Percentiles rank a stretch among this genome's conserved stretches.
These are phyloP conservation scores for Capronia coronata DNA, from an alignment of 2,329 filamentous ascomycete species.

Conservation along the genomic window DNA sequence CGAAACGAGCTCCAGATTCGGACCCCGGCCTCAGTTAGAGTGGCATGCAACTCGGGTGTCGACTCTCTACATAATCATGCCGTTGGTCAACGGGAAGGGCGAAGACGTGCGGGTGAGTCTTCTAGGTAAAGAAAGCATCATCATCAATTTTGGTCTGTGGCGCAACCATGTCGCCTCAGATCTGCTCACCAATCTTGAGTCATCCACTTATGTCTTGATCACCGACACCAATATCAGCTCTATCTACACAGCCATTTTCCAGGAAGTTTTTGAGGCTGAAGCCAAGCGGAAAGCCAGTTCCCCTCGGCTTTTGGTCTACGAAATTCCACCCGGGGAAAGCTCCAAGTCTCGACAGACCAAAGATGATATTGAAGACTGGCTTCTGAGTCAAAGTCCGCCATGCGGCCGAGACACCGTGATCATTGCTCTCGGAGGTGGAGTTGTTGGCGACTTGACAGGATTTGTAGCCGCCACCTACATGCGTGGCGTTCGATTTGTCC, in stretches of 20 bases:
- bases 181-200: slow-evolving; percentile 66
- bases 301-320: slow-evolving; percentile 70
- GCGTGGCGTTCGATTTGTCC: slow-evolving; percentile 91
- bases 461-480: slow-evolving; percentile 98
- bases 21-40: neutral
- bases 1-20: slow-evolving; percentile 6
- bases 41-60: neutral
- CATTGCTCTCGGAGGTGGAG: slow-evolving; percentile 87
- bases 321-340: slow-evolving; percentile 82
- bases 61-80: slow-evolving; percentile 16
- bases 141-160: slow-evolving; percentile 90
- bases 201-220: slow-evolving; percentile 91
- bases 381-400: slow-evolving; percentile 70
- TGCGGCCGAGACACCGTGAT: slow-evolving; percentile 94
- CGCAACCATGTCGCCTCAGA: slow-evolving; percentile 72
- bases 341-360: slow-evolving; percentile 93
- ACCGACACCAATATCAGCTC: slow-evolving; percentile 88
- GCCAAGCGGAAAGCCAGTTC: slow-evolving; percentile 35
- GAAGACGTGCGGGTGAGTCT: slow-evolving; percentile 58
- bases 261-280: slow-evolving; percentile 55
- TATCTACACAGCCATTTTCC: slow-evolving; percentile 73
- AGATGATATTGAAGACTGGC: slow-evolving; percentile 94
- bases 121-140: slow-evolving; percentile 79
- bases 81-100: slow-evolving; percentile 21
- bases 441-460: slow-evolving; percentile 96